phyloP scores from a whole-genome alignment of 768 basidiomycete genomes.

The Cystofilobasidium ferigula region DNA sequence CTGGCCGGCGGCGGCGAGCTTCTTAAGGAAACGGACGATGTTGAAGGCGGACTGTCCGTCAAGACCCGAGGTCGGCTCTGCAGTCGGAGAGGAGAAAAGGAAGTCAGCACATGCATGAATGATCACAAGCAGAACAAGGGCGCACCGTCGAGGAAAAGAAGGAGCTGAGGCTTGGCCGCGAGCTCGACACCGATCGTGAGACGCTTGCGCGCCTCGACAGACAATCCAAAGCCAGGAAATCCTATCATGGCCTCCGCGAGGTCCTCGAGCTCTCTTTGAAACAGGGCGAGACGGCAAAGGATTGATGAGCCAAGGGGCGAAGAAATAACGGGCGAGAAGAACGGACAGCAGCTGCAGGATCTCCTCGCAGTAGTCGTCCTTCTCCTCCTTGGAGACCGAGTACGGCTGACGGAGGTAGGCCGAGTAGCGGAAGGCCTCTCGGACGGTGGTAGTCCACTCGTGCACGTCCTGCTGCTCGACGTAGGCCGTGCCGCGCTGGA shows the following conservation, averaged over 20 bases:
- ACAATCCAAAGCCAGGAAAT: slow-evolving; percentile 45
- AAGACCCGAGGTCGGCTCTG: slow-evolving; percentile 37
- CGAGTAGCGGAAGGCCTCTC: slow-evolving; percentile 69
- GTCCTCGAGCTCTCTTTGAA: slow-evolving; percentile 50
- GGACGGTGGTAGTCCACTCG: slow-evolving; percentile 60
- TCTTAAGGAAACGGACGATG: slow-evolving; percentile 46
- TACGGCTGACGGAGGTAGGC: slow-evolving; percentile 66
- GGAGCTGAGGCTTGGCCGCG: slow-evolving; percentile 69
- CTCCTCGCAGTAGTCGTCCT: slow-evolving; percentile 55
- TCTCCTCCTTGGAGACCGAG: slow-evolving; percentile 54
- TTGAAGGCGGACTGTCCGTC: slow-evolving; percentile 82
- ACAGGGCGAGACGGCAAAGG: slow-evolving; percentile 44
- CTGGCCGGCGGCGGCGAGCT: slow-evolving; percentile 28
- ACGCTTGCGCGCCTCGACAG: slow-evolving; percentile 62
- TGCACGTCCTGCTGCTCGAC: slow-evolving; percentile 77
- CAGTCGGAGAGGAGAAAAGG: too few species aligned
- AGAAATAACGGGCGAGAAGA: slow-evolving; percentile 44
- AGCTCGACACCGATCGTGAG: slow-evolving; percentile 80
- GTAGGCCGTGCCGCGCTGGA: slow-evolving; percentile 47
- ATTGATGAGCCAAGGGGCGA: slow-evolving; percentile 38
- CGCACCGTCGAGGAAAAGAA: slow-evolving; percentile 78
- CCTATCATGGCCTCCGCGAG: slow-evolving; percentile 68
- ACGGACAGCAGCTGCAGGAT: slow-evolving; percentile 48
- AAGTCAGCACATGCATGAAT: neutral
- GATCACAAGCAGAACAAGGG: too few species aligned